phyloP scores from a whole-genome alignment of 768 basidiomycete species.

The Trametes meyenii region DNA sequence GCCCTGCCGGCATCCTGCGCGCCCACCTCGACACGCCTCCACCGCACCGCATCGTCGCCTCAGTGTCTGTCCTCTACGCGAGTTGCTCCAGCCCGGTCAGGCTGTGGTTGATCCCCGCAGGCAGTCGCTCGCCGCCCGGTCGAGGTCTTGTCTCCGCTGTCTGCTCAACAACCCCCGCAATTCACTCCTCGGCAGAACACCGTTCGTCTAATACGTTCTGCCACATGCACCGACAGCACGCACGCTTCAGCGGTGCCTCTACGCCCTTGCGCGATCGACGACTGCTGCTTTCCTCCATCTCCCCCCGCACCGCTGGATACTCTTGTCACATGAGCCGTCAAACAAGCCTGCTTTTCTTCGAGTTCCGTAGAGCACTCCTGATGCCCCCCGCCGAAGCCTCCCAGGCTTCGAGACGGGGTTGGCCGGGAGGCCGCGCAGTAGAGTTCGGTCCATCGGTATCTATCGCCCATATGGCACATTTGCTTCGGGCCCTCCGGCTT shows the following conservation, averaged over 20 bases:
- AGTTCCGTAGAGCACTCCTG: slow-evolving; percentile 25
- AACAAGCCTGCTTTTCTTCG: slow-evolving; percentile 22
- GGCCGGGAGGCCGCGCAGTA: slow-evolving; percentile 21
- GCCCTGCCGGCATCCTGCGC: slow-evolving; percentile 7
- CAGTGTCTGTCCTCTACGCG: not conserved
- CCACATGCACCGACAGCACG: slow-evolving; percentile 13
- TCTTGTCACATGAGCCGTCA: slow-evolving; percentile 24
- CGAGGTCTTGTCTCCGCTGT: slow-evolving; percentile 15
- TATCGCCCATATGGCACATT: slow-evolving; percentile 28
- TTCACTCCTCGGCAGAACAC: slow-evolving; percentile 23
- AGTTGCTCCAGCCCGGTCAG: not conserved
- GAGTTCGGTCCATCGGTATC: slow-evolving; percentile 25
- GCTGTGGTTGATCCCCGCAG: slow-evolving; percentile 11
- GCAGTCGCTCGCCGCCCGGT: slow-evolving; percentile 14
- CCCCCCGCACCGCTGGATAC: slow-evolving; percentile 10
- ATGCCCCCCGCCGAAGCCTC: slow-evolving; percentile 27
- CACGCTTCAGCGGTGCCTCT: slow-evolving; percentile 16
- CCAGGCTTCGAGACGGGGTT: slow-evolving; percentile 24
- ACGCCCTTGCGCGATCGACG: slow-evolving; percentile 23
- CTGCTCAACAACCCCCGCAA: slow-evolving; percentile 13
- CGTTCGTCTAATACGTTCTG: slow-evolving; percentile 16
- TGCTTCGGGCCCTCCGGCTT: slow-evolving; percentile 27
- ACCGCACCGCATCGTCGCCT: slow-evolving; percentile 7
- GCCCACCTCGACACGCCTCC: slow-evolving; percentile 15
- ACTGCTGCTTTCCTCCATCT: slow-evolving; percentile 15